phyloP scores from a whole-genome alignment of 106 monocot genomes.

The Iris macrosiphon region DNA sequence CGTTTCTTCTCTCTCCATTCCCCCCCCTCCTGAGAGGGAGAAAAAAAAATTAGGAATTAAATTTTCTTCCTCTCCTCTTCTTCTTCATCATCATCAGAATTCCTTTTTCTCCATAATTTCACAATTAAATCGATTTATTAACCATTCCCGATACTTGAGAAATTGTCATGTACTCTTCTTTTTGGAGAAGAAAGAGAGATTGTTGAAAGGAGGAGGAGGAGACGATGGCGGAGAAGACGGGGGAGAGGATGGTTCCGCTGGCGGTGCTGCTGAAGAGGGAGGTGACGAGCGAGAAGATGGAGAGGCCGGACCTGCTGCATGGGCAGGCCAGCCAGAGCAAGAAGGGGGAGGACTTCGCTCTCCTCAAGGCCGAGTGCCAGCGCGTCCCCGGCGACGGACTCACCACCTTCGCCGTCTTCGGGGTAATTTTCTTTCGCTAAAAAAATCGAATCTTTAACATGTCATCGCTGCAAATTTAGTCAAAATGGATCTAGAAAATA shows the following conservation, averaged over 20 bases:
- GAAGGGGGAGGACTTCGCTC: slow-evolving; percentile 89
- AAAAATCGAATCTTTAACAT: no score
- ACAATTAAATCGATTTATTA: no score
- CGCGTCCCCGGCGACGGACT: slow-evolving; percentile 51
- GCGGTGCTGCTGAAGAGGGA: slow-evolving; percentile 72
- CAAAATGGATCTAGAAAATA: no score
- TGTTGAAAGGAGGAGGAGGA: neutral
- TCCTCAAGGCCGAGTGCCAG: slow-evolving; percentile 68
- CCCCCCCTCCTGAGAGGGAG: neutral
- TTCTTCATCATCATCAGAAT: no score
- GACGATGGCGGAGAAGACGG: slow-evolving; percentile 19
- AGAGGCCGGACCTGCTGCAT: slow-evolving; percentile 61
- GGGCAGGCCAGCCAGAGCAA: slow-evolving; percentile 80
- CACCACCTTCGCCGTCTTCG: slow-evolving; percentile 76
- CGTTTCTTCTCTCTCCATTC: neutral
- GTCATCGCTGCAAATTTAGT: no score
- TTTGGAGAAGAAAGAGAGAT: no score
- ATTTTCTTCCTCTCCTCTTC: neutral
- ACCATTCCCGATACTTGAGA: no score
- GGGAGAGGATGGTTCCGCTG: slow-evolving; percentile 51
- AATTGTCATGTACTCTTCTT: no score
- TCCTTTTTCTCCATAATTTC: neutral
- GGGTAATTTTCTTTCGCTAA: slow-evolving; percentile 49
- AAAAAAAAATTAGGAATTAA: neutral
- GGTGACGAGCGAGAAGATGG: slow-evolving; percentile 60